phyloP scores from a whole-genome alignment of 2,329 filamentous ascomycete genomes.

The Clarireedia sp. region DNA sequence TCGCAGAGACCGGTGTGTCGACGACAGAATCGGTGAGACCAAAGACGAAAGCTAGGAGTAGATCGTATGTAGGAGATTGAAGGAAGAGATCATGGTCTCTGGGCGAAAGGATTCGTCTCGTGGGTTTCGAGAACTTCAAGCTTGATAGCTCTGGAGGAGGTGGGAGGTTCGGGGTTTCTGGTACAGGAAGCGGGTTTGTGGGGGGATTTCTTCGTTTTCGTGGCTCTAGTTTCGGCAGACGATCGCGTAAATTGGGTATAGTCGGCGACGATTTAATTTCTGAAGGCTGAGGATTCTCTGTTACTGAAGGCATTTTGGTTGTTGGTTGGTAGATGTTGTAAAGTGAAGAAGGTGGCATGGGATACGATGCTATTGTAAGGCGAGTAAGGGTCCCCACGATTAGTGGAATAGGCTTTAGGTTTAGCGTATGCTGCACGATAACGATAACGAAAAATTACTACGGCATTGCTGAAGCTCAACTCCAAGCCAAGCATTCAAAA shows the following conservation, averaged over 20 bases:
- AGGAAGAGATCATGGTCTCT: conserved; percentile 78
- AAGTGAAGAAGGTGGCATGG: neutral
- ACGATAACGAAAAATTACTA: conserved; percentile 7
- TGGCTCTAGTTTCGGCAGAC: conserved; percentile 60
- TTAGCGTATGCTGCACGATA: conserved; percentile 5
- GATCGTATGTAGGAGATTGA: conserved; percentile 62
- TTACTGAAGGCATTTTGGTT: conserved; percentile 24
- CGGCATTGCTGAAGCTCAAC: too few relatives aligned
- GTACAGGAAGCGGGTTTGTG: conserved; percentile 54
- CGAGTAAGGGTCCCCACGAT: neutral
- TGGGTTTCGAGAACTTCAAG: conserved; percentile 58
- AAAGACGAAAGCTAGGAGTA: conserved; percentile 82
- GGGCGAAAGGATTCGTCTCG: conserved; percentile 71
- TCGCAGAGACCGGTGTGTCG: conserved; percentile 58
- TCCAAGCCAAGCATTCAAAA: neutral
- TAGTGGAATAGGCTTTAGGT: neutral
- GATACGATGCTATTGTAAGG: neutral
- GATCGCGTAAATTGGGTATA: conserved; percentile 45
- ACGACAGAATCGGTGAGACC: conserved; percentile 73
- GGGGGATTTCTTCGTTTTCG: conserved; percentile 46
- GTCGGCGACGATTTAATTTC: conserved; percentile 11
- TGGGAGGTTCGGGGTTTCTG: conserved; percentile 67
- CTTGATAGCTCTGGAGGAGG: conserved; percentile 53
- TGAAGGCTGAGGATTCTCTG: conserved; percentile 6
- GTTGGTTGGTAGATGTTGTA: conserved; percentile 8